Evolutionary conservation across 1,284 basidiomycete genomes (phyloP), one percentile per base, ranked within the genome.

Genomic region (Vanrija sp.): DNA sequence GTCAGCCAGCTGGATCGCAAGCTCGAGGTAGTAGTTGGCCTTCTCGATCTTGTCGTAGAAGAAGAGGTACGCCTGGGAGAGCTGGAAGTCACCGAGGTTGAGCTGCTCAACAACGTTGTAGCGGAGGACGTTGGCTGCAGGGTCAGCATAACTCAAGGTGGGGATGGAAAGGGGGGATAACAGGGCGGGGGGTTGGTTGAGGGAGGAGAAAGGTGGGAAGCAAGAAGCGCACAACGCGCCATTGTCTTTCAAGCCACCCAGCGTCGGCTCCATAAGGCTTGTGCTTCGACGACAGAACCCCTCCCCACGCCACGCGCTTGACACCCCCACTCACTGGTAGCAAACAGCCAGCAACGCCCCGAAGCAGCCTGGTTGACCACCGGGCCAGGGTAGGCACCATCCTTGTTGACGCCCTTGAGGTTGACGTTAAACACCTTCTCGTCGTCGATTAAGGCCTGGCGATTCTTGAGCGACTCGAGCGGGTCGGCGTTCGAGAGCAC

Each of bases 21-120:
- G 70, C 78, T 98, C 94, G 23, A 98, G 85, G 76, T 89, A 96
- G 78, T 89, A 94, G 80, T 98, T 97, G 52, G 87, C 82, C 78
- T 96, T 96, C 80, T 96, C 93, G 49, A 96, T 82, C 78, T 94
- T 94, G 78, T 95, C 91, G 80, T 87, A 94, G 81, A 95, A 93
- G 82, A 90, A 93, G 18, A 93, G 80, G 76, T 95, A 95, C 60
- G 61, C 73, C 81, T 95, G 92, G 14, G 89, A 91, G 25, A 94
- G 83, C 78, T 96, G 85, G 75, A 96, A 94, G 47, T 92, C 87
- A 56, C 83, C 84, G 40, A 98, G 79, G 67, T 88, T 88, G 64
- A 95, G 82, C 71, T 86, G 86, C 79, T 88, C 89, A 82, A 91
- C 88, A 55, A 93, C 81, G 50, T 86, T 83, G 76, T 91, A 88